Evolutionary conservation across 768 basidiomycete species (phyloP), one percentile per base, ranked within the genome.

Genomic region (Xanthoconium stramineum): DNA sequence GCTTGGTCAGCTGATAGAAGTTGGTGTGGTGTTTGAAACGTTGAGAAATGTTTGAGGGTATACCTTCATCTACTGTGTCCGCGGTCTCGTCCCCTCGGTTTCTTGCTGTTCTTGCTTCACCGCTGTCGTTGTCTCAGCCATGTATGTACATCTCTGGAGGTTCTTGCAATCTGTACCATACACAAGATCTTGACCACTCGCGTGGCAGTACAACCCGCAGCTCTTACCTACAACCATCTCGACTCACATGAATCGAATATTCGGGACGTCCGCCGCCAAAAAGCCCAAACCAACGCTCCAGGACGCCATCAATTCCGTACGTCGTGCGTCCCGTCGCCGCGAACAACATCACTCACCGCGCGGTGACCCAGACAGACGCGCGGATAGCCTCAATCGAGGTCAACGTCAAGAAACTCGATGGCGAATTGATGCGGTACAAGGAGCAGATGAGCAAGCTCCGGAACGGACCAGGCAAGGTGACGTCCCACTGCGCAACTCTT

Each of bases 341-440:
- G 8, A 8, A 35, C 30, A 44, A 3, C 30, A 44, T 40, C 50
- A 13, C 50, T 43, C 36, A 61, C 49, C 45, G 11, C 39, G 35
- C 44, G 8, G 5, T 44, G 39, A 47, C 44, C 7, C 60, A 97
- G 94, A 97, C 94, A 69, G 95, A 98, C 70, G 72, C 82, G 1
- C 85, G 95, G 51, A 81, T 92, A 70, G 85, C 86, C 29, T 85
- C 89, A 13, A 90, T 97, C 59, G 94, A 99, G 71, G 95, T 98
- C 70, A 99, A 98, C 78, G 78, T 99, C 63, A 89, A 88, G 76
- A 99, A 98, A 72, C 81, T 99, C 30, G 95, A 98, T 66, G 95
- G 87, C 6, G 97, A 99, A 69, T 82, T 99, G 19, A 79, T 78
- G 47, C 80, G 90, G 38, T 98, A 97, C 78, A 94, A 94, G 72